Base-by-base conservation (phyloP, 2,329 filamentous ascomycete genomes). In the Ophiognomonia clavigignenti-juglandacearum region DNA sequence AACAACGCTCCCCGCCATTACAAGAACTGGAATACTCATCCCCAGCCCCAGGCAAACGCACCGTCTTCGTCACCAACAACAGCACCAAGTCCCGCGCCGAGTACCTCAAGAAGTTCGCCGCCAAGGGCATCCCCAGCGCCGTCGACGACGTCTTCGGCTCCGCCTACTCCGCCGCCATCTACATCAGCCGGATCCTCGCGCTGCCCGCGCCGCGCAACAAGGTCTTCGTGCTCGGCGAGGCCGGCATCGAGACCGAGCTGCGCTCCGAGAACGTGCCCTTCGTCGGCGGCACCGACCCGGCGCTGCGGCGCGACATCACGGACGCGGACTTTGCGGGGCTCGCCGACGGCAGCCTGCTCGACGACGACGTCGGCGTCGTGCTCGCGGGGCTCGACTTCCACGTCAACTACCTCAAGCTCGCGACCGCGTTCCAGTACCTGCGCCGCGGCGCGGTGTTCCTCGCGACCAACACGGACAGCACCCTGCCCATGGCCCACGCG, bases 31-130 rank as follows among this genome's bases (percentile, higher is more conserved):
- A 18, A n/a, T n/a, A 18, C 43, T 46, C 16, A 50, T 27, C 10
- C 19, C 29, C 2, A 4, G n/a, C 10, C n/a, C 23, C 44, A 93
- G 91, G 88, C 62, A 98, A 98, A 68, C 85, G 85, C 63, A 78
- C 93, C 27, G 83, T 98, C 45, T 98, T 98, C 63, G 93, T 98
- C 43, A 98, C 93, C 34, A 98, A 98, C 72, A 98, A 98, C 73
- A 96, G 90, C 61, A 97, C 93, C 48, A 98, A 98, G 66, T 96
- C 92, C 10, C 86, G 93, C 47, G 74, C 79, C 41, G 90, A 96
- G 64, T 98, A 98, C 69, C 85, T 86, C 65, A 89, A 92, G 73
- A 98, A 97, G 63, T 84, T 98, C 51, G 81, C 86, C 39, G 72
- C 72, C 45, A 77, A 96, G 63, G 86, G 86, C 39, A 96, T 98